These are phyloP conservation scores for Phytophthora uliginosa DNA, from an alignment of 352 stramenopile species.

Conservation along the genomic window DNA sequence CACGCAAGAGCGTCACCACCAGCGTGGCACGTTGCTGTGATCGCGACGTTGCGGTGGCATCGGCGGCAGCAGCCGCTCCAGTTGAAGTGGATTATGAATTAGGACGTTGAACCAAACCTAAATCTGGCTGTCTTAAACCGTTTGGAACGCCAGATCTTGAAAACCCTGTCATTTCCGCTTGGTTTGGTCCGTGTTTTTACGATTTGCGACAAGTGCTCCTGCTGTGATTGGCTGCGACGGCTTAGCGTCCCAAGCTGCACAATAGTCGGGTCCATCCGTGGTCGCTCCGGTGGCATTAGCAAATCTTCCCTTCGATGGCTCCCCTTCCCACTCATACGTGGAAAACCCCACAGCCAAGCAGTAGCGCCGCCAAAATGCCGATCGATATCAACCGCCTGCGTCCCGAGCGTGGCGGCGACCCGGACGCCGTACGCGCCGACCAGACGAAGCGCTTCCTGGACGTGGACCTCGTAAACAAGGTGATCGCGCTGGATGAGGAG, in stretches of 20 bases:
- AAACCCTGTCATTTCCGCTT: constrained; percentile 2
- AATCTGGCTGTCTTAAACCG: not conserved
- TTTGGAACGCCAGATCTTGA: not conserved
- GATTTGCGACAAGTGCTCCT: not conserved
- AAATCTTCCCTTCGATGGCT: constrained; percentile 33
- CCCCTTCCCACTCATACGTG: constrained; percentile 28
- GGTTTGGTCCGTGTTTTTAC: constrained; percentile 3
- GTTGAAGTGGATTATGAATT: constrained; percentile 30
- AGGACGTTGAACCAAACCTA: constrained; percentile 2
- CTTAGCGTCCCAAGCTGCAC: not conserved
- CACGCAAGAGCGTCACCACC: constrained; percentile 79
- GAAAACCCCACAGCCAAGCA: constrained; percentile 44
- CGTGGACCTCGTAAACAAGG: constrained; percentile 96
- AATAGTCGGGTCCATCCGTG: not conserved
- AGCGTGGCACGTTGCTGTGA: constrained; percentile 66
- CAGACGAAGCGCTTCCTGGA: constrained; percentile 96
- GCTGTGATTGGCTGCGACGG: constrained; percentile 16
- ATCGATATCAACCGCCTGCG: constrained; percentile 99
- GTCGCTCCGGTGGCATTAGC: constrained; percentile 19
- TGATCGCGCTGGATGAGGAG: constrained; percentile 95
- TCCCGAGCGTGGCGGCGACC: constrained; percentile 96
- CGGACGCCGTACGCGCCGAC: constrained; percentile 94
- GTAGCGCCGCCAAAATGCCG: constrained; percentile 84
- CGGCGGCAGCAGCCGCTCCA: constrained; percentile 9
- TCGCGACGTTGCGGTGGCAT: constrained; percentile 1